These are phyloP conservation scores for Xylariaceae sp. DNA, from an alignment of 2,329 filamentous ascomycete species.

Conservation along the genomic window DNA sequence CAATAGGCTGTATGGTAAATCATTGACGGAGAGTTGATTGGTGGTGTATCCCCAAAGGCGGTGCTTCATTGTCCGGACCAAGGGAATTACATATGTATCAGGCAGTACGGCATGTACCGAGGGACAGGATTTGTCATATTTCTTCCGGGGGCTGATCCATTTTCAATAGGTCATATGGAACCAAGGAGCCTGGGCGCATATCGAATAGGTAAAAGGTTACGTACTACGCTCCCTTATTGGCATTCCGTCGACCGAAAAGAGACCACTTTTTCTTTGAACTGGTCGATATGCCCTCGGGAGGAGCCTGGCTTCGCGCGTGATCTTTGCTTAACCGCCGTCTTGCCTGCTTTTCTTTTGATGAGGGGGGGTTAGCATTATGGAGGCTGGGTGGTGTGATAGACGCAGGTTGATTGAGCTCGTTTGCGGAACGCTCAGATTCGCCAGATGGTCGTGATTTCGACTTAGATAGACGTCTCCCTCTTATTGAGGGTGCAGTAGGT, in stretches of 20 bases:
- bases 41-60: no score
- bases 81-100: not conserved
- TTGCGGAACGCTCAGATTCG: conserved; percentile 10
- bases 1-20: not conserved
- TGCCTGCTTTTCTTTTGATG: conserved; percentile 1
- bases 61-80: not conserved
- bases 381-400: not conserved
- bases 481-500: conserved; percentile 6
- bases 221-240: conserved; percentile 7
- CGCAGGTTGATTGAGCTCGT: conserved; percentile 11
- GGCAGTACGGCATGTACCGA: not conserved
- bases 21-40: not conserved
- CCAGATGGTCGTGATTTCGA: conserved; percentile 6
- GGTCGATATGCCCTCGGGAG: not conserved
- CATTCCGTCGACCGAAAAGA: conserved; percentile 15
- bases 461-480: conserved; percentile 24
- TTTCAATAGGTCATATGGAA: not conserved
- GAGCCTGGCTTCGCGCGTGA: conserved; percentile 1
- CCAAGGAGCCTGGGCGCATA: not conserved
- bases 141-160: not conserved
- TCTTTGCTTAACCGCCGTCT: conserved; percentile 16
- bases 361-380: not conserved
- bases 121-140: not conserved
- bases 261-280: conserved; percentile 14
- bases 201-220: not conserved